Base-by-base conservation (phyloP, 352 stramenopile genomes). In the Globisporangium sylvaticum region DNA sequence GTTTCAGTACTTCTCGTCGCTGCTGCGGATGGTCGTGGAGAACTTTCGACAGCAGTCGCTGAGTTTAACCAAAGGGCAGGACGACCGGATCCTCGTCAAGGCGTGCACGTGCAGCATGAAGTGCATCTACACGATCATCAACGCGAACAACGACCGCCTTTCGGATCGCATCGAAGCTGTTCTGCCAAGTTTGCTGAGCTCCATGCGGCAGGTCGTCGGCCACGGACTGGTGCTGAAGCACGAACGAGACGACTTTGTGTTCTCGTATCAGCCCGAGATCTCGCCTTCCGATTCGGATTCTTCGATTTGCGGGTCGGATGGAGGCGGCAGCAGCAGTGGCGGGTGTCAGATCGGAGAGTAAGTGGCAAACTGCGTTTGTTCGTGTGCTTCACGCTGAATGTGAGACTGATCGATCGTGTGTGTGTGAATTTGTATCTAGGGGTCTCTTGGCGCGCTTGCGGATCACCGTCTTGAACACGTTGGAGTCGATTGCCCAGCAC, bases 21-120 rank as follows among this genome's bases (percentile, higher is more conserved):
- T 96, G 75, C 64, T 94, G 68, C 84, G 82, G 18, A 91, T 93
- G 73, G 83, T 93, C 55, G 82, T 92, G 44, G 88, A 96, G 69
- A 96, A 96, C 64, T 91, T 94, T 58, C 80, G 86, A 4, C 84
- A 94, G 65, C 88, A 96, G 65, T 75, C 80, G 27, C 76, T 80
- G 7, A 90, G 83, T 48, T 58, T 94, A 3, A 85, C 74, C 4
- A 81, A 80, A 52, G 81, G 80, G 4, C 71, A 90, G 22, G 84
- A 87, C 32, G 84, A 96, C 25, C 80, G 88, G 32, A 90, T 94
- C 31, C 74, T 94, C 4, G 81, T 94, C 29, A 93, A 92, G 63
- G 87, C 86, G 15, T 94, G 86, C 67, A 92, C 84, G 1, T 91
- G 81, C 62, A 96, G 88, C 62, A 88, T 96, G 77, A 93, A 94